A percentile compares a stretch with the other conserved stretches of the same genome.
Evolutionary conservation across 257 asterid genomes (phyloP).

Genomic region (Solanum phureja): DNA sequence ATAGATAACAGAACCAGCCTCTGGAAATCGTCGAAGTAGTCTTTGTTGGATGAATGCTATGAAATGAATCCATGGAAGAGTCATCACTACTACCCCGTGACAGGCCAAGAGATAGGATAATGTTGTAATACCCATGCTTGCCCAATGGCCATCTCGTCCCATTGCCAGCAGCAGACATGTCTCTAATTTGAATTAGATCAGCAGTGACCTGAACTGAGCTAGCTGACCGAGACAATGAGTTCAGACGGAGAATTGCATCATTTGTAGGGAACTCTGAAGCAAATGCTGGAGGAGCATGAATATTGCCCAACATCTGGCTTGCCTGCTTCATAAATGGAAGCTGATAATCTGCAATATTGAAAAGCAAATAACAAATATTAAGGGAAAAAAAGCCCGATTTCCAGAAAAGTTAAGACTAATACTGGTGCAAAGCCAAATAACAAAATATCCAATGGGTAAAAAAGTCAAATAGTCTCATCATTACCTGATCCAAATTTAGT

Average conservation of each 20-base stretch:
- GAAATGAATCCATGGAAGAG: conserved; percentile 43
- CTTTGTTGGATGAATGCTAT: conserved; percentile 48
- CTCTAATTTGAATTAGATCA: conserved; percentile 54
- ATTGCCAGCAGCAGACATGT: conserved; percentile 1
- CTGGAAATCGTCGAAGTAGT: conserved; percentile 14
- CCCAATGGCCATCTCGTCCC: conserved; percentile 19
- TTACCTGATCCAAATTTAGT: conserved; percentile 44
- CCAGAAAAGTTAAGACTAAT: background rate
- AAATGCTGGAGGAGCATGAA: conserved; percentile 82
- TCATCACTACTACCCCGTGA: conserved; percentile 36
- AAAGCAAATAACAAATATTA: background rate
- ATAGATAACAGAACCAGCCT: conserved; percentile 45
- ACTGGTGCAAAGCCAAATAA: background rate
- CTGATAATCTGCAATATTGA: conserved; percentile 34
- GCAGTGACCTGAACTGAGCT: conserved; percentile 58
- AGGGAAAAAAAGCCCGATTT: background rate
- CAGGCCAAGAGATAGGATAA: conserved; percentile 58
- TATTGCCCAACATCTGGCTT: conserved; percentile 67
- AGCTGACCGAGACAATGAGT: conserved; percentile 41
- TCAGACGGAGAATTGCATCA: conserved; percentile 34
- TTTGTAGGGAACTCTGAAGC: conserved; percentile 84
- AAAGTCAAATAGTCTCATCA: background rate
- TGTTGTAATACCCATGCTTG: conserved; percentile 42
- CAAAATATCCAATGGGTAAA: background rate
- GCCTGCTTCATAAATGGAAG: conserved; percentile 61